phyloP scores from a whole-genome alignment of 2,329 filamentous ascomycete species.

The Neophaeococcomyces mojaviensis region DNA sequence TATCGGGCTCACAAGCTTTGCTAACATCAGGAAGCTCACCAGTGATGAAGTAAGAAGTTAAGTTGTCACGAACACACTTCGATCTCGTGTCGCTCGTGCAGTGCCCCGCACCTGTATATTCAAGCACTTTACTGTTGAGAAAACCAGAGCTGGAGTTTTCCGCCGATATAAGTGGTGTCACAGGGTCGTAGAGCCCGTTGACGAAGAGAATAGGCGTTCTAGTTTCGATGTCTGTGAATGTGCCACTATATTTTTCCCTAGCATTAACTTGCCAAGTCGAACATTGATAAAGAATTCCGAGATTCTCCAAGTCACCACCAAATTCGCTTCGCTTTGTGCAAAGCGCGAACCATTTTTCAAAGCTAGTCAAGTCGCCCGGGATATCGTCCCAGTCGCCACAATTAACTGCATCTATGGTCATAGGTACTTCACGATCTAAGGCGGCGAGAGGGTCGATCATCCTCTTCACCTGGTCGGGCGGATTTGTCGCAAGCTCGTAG shows the following conservation, averaged over 20 bases:
- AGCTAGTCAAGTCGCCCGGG: not conserved
- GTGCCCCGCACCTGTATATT: slow-evolving; percentile 11
- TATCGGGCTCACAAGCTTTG: not conserved
- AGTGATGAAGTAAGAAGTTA: slow-evolving; percentile 28
- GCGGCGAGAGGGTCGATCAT: no score
- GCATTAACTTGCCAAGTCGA: slow-evolving; percentile 19
- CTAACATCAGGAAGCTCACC: slow-evolving; percentile 28
- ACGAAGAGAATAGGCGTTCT: slow-evolving; percentile 22
- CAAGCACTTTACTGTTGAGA: slow-evolving; percentile 21
- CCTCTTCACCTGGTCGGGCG: no score
- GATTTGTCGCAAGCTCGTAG: no score
- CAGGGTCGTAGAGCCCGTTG: slow-evolving; percentile 21
- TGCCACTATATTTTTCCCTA: slow-evolving; percentile 19
- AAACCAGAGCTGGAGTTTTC: slow-evolving; percentile 20
- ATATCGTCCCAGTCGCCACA: slow-evolving; percentile 1
- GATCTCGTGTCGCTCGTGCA: not conserved
- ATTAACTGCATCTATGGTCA: no score
- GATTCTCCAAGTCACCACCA: not conserved
- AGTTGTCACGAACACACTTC: slow-evolving; percentile 25
- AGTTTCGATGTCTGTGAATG: slow-evolving; percentile 19
- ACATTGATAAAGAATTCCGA: not conserved
- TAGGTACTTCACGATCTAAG: no score
- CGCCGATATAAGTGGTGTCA: slow-evolving; percentile 22
- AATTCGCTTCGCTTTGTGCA: not conserved
- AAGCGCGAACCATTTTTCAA: not conserved